These are phyloP conservation scores for Pseudogymnoascus verrucosus DNA, from an alignment of 2,329 filamentous ascomycete genomes.

Conservation along the genomic window DNA sequence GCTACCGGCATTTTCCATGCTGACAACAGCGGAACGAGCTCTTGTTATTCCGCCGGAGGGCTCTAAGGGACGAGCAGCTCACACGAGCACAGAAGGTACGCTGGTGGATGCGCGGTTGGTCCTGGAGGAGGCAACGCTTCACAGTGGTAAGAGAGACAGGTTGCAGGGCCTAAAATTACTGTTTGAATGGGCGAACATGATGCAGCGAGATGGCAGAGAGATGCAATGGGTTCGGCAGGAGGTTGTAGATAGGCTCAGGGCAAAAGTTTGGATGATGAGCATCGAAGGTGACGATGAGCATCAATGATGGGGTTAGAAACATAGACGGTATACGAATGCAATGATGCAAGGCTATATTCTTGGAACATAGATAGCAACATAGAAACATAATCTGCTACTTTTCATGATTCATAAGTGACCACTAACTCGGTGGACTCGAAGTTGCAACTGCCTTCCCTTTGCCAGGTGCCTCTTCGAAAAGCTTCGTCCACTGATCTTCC, in stretches of 20 bases:
- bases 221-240: constrained; percentile 47
- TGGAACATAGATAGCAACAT: constrained; percentile 1
- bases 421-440: neutral
- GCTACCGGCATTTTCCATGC: constrained; percentile 43
- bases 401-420: neutral
- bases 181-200: constrained; percentile 57
- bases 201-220: constrained; percentile 32
- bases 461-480: constrained; percentile 42
- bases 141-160: constrained; percentile 44
- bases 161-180: constrained; percentile 55
- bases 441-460: constrained; percentile 33
- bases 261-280: constrained; percentile 37
- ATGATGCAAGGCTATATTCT: constrained; percentile 4
- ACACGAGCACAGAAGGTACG: constrained; percentile 46
- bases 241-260: constrained; percentile 46
- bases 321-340: constrained; percentile 8
- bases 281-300: constrained; percentile 7
- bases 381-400: neutral
- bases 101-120: constrained; percentile 55
- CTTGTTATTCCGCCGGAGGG: constrained; percentile 40
- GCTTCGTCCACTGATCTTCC: constrained; percentile 41
- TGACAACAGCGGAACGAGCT: constrained; percentile 50
- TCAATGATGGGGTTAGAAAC: neutral
- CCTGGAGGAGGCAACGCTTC: constrained; percentile 41
- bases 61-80: constrained; percentile 33